Percentiles rank a stretch among this genome's conserved stretches.
Evolutionary conservation across 768 basidiomycete genomes (phyloP).

Genomic region (Russula olivacea): DNA sequence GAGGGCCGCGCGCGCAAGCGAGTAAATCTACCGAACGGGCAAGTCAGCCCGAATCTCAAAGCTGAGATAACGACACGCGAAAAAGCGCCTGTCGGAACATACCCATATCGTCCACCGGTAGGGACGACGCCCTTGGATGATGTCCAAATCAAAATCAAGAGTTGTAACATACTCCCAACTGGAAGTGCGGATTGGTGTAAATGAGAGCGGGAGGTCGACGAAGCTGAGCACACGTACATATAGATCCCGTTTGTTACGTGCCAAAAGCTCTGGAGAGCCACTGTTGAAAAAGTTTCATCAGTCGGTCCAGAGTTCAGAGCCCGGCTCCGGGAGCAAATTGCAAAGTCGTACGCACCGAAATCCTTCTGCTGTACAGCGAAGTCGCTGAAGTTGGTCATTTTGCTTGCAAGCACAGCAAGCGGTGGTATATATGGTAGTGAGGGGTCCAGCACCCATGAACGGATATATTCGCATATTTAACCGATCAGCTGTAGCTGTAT

Average conservation of each 20-base stretch:
- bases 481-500: not conserved
- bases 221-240: not conserved
- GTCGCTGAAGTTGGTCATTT: not conserved
- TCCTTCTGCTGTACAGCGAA: not conserved
- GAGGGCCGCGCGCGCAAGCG: not conserved
- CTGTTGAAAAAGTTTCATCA: not conserved
- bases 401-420: not conserved
- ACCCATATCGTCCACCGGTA: slow-evolving; percentile 19
- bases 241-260: not conserved
- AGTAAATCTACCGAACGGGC: not conserved
- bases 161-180: not conserved
- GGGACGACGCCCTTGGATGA: not conserved
- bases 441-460: not conserved
- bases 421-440: not conserved
- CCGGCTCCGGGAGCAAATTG: not conserved
- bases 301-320: not conserved
- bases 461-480: not conserved
- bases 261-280: not conserved
- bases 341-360: not conserved
- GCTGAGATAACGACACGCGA: not conserved
- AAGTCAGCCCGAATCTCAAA: too few relatives aligned
- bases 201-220: not conserved
- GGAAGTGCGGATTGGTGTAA: not conserved
- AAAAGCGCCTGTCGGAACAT: not conserved
- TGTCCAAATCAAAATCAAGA: not conserved